Base-by-base conservation (phyloP, 2,329 filamentous ascomycete species). In the Cryphonectria parasitica region DNA sequence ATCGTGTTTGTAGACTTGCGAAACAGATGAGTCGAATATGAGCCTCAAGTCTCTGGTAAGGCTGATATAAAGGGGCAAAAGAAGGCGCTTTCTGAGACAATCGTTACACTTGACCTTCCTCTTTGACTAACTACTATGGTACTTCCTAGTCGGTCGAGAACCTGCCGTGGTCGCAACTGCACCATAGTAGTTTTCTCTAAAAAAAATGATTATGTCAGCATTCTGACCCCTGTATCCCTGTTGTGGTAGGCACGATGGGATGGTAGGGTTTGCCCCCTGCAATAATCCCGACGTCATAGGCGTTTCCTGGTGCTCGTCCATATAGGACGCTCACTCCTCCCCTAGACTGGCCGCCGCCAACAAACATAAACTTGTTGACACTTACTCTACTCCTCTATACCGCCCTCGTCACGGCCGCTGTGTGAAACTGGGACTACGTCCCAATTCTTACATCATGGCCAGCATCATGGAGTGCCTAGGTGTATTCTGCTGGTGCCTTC, bases 401-500 rank as follows among this genome's bases (percentile, higher is more conserved):
- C 22, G 31, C 22, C 58, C 10, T 10, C 56, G 31, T 39, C 22
- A 11, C 15, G 25, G 19, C 58, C 31, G 28, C 31, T 11, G 58
- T 61, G 8, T 34, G 58, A n/a, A 3, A 15, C 31, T 19, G 58
- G 58, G 58, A 36, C 19, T 39, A 8, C 25, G 58, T 61, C 58
- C 58, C 58, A 25, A 64, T n/a, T 49, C 19, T 10, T n/a, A 28
- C 17, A 58, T 22, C 49, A 72, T 72, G 71, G 69, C 69, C 41
- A 69, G 66, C 54, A 67, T 72, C 39, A 69, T 31, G 5, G 71
- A 72, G 64, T 67, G 70, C 31, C 34, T 71, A 61, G 43, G 72
- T 49, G 69, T 71, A n/a, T 67, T 73, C 65, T 80, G 70, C 79
- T 92, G 83, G 85, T 88, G 74, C 91, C 66, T 72, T 1, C 71